Base-by-base conservation (phyloP, 2,329 filamentous ascomycete genomes). In the Didymella exigua region DNA sequence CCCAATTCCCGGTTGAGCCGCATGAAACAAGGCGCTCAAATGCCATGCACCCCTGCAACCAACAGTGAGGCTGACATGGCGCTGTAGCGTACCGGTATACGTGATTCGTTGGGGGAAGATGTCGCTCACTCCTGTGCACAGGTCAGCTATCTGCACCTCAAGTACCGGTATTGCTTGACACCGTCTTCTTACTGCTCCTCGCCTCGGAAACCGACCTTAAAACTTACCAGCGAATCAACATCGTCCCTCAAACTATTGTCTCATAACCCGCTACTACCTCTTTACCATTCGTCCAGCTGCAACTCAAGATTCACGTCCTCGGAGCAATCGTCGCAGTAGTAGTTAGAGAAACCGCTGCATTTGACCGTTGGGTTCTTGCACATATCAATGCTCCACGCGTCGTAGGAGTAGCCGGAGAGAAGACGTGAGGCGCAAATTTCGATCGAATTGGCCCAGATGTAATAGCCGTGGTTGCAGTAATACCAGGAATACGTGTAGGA, bases 301-400 rank as follows among this genome's bases (percentile, higher is more conserved):
- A 70, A 77, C 62, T 79, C 77, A 9, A 79, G 62, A 8, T 70
- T 66, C 5, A 77, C 71, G 41, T 79, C 77, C 58, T 79, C 77
- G 13, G 72, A 76, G 66, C 77, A 78, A 8, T 78, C 76, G 23
- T 55, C 62, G 69, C 77, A 79, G 63, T 78, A 79, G 62, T 76
- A 78, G 50, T 76, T 77, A 30, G 72, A 75, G 59, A 78, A 77
- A 44, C 77, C 77, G 46, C 72, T 74, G 60, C 77, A 79, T 33
- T 62, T 68, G 21, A 74, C 73, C 16, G 66, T 67, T 63, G 75
- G 76, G 61, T 76, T 76, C 58, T 76, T 76, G 66, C 76, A 78
- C 76, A 78, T 79, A 66, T 80, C 78, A 61, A 77, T 78, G 52
- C 74, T 76, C 78, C 77, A 81, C 19, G 76, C 75, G 55, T 81